Percentiles rank a stretch among this genome's conserved stretches.
Evolutionary conservation across 805 yeast species (phyloP).

Genomic region (Gaillardinia entomophila): DNA sequence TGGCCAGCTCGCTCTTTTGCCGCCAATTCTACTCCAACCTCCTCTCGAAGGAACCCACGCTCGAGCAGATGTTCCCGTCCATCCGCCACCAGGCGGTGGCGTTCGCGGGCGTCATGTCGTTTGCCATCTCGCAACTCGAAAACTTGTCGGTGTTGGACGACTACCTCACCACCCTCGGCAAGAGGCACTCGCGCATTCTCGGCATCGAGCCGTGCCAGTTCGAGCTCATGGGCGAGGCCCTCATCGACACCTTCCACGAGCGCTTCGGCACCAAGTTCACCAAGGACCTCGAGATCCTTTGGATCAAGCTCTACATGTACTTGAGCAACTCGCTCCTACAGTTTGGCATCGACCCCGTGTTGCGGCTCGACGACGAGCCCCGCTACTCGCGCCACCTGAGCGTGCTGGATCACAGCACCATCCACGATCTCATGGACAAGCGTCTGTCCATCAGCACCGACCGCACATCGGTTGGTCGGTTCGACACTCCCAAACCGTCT

Average conservation of each 20-base stretch:
- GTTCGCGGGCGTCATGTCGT: conserved; percentile 71
- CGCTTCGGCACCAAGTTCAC: conserved; percentile 51
- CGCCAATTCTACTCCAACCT: conserved; percentile 71
- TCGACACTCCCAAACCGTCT: too few species aligned
- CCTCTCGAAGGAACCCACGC: conserved; percentile 50
- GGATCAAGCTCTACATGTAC: conserved; percentile 67
- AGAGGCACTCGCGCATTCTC: conserved; percentile 67
- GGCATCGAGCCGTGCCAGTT: conserved; percentile 67
- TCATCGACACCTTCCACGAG: conserved; percentile 62
- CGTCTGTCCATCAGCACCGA: neutral
- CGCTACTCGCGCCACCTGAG: neutral
- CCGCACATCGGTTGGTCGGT: neutral
- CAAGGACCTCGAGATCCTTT: conserved; percentile 57
- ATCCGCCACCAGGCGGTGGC: conserved; percentile 75
- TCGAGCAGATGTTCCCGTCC: conserved; percentile 66
- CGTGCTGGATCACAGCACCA: neutral
- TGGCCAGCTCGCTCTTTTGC: conserved; percentile 56
- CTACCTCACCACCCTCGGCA: conserved; percentile 59
- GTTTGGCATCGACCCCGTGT: conserved; percentile 49
- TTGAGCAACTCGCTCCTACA: conserved; percentile 63
- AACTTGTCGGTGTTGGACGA: conserved; percentile 52
- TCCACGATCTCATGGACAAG: neutral
- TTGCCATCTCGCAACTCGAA: conserved; percentile 62
- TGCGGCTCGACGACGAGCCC: conserved; percentile 8
- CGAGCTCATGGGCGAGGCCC: conserved; percentile 68